Conservation (phyloP, 805 yeast genomes). For the Maudiozyma pseudohumilis region DNA sequence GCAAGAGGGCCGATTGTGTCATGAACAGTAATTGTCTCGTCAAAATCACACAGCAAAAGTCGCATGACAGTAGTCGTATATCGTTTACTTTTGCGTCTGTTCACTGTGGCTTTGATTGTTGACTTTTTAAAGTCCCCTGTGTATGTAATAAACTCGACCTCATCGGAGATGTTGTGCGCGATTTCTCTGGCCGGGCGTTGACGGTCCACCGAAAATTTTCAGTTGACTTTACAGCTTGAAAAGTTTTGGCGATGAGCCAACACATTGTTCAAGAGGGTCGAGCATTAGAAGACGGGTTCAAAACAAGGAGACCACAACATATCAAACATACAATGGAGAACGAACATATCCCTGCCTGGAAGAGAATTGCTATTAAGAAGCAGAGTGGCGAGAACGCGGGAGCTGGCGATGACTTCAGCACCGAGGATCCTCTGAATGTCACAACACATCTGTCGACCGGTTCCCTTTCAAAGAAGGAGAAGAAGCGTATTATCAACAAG, state of each 20-base stretch:
- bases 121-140: too few relatives aligned
- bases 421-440: conserved; percentile 27
- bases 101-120: too few relatives aligned
- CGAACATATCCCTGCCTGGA: conserved; percentile 30
- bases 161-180: too few relatives aligned
- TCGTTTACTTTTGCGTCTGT: too few relatives aligned
- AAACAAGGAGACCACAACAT: too few relatives aligned
- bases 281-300: too few relatives aligned
- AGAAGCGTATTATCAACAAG: conserved; percentile 21
- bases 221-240: too few relatives aligned
- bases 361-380: conserved; percentile 21
- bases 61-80: too few relatives aligned
- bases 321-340: too few relatives aligned
- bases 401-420: conserved; percentile 5
- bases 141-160: too few relatives aligned
- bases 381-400: conserved; percentile 4
- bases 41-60: conserved; percentile 25
- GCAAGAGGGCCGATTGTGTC: conserved; percentile 24
- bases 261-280: too few relatives aligned
- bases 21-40: conserved; percentile 24
- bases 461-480: conserved; percentile 22
- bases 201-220: conserved; percentile 1
- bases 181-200: background rate
- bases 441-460: conserved; percentile 31
- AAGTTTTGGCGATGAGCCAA: too few relatives aligned